Evolutionary conservation across 2,329 filamentous ascomycete species (phyloP), one percentile per base, ranked within the genome.

Genomic region (Aspergillaceae sp.): DNA sequence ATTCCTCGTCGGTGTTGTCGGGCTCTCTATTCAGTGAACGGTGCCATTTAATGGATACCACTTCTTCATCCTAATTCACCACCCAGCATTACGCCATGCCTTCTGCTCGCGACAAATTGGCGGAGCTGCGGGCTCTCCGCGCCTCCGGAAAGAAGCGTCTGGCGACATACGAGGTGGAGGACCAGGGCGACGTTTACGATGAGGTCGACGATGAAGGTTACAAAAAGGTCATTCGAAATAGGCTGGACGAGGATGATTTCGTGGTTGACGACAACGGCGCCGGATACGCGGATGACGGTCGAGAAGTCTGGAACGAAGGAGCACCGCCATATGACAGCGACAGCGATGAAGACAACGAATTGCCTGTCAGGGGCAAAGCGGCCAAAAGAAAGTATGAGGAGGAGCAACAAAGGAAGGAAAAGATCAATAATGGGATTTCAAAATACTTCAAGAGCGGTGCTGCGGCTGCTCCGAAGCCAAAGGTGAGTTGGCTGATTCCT

Each of bases 191-290:
- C 56, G 74, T 98, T 40, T 98, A 97, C 71, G 92, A 97, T 52
- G 90, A 94, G 60, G 89, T 98, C 41, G 90, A 97, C 62, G 92
- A 98, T 60, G 91, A 92, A 60, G 86, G 87, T 43, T 98, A 98
- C 75, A 96, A 96, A 74, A 94, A 94, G 66, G 84, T 97, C 55
- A 89, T 98, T 9, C 81, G 92, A 37, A 82, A 84, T 46, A 84
- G 92, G 41, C 75, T 98, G 43, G 87, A 97, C 62, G 78, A 94
- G 60, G 92, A 98, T 59, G 92, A 98, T 70, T 98, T 98, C 61
- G 91, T 98, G 44, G 90, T 98, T 49, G 92, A 97, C 72, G 92
- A 98, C 71, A 94, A 96, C 72, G 91, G 91, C 61, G 88, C 91
- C 64, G 91, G 92, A 34, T 98, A 98, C 61, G 91, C 88, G 54